Evolutionary conservation across 176 grass and related monocot species (phyloP).

Genomic region (Saccharum officinarum): DNA sequence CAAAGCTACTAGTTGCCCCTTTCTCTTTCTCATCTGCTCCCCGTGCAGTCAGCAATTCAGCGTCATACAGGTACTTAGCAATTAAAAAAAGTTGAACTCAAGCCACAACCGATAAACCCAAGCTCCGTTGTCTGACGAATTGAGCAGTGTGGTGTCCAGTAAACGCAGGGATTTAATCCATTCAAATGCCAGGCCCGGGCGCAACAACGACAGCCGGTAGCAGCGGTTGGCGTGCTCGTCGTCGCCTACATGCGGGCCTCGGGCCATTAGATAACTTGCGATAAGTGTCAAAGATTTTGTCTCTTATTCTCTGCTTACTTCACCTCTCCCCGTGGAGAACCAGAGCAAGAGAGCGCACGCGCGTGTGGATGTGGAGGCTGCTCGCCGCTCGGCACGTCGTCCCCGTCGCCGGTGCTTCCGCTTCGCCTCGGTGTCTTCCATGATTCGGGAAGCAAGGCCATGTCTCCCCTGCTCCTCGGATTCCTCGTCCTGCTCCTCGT

Average conservation of each 20-base stretch:
- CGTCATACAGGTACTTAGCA: neutral
- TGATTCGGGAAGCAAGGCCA: constrained; percentile 53
- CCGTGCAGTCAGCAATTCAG: constrained; percentile 21
- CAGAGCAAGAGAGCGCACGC: neutral
- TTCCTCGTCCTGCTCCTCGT: constrained; percentile 59
- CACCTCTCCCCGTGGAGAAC: neutral
- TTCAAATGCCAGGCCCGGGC: constrained; percentile 16
- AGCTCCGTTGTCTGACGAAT: neutral
- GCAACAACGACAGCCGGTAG: constrained; percentile 20
- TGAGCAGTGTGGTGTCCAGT: neutral
- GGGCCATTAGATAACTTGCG: constrained; percentile 8
- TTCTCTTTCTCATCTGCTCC: neutral
- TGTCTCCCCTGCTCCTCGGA: constrained; percentile 53
- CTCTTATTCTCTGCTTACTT: constrained; percentile 14
- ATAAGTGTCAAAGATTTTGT: neutral
- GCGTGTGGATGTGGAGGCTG: constrained; percentile 16
- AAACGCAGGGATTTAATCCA: constrained; percentile 18
- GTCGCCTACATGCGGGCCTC: constrained; percentile 16
- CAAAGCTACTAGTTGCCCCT: neutral
- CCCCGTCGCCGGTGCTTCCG: neutral
- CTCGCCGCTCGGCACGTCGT: neutral
- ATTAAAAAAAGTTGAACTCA: constrained; percentile 25
- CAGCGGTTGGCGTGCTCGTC: neutral
- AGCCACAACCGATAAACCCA: neutral
- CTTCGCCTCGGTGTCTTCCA: constrained; percentile 32